phyloP scores from a whole-genome alignment of 2,329 filamentous ascomycete genomes.

The Penicillium sp. region DNA sequence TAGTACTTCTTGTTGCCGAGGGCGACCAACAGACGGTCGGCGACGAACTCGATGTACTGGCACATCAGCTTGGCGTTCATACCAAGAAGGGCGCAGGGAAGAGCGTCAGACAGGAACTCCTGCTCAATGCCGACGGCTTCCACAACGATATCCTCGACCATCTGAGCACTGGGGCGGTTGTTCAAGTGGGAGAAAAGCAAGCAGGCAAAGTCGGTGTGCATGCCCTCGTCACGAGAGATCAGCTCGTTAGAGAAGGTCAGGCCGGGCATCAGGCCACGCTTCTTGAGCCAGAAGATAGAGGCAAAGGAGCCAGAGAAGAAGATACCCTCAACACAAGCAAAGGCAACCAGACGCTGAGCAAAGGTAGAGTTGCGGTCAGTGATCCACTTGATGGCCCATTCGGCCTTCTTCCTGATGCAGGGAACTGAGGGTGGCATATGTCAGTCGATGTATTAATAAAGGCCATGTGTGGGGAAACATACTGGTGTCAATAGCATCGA shows the following conservation, averaged over 20 bases:
- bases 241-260: constrained; percentile 99
- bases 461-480: constrained; percentile 36
- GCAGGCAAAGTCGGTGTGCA: constrained; percentile 98
- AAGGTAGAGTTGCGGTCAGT: constrained; percentile 89
- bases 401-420: constrained; percentile 96
- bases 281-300: constrained; percentile 99
- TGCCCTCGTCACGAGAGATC: constrained; percentile 97
- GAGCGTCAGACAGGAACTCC: constrained; percentile 94
- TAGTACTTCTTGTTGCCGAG: constrained; percentile 94
- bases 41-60: constrained; percentile 99
- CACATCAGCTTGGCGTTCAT: constrained; percentile 98
- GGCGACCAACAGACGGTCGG: constrained; percentile 85
- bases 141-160: constrained; percentile 81
- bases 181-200: constrained; percentile 96
- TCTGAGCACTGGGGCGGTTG: constrained; percentile 75
- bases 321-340: constrained; percentile 97
- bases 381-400: constrained; percentile 97
- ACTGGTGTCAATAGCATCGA: constrained; percentile 98
- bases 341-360: constrained; percentile 89
- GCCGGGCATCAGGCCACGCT: constrained; percentile 97
- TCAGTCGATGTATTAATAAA: constrained; percentile 23
- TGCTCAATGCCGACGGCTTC: constrained; percentile 94
- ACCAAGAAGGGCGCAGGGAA: constrained; percentile 86
- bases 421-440: constrained; percentile 58
- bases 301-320: constrained; percentile 99